phyloP scores from a whole-genome alignment of 495 filamentous ascomycete species.

The Annulohypoxylon maeteangense region DNA sequence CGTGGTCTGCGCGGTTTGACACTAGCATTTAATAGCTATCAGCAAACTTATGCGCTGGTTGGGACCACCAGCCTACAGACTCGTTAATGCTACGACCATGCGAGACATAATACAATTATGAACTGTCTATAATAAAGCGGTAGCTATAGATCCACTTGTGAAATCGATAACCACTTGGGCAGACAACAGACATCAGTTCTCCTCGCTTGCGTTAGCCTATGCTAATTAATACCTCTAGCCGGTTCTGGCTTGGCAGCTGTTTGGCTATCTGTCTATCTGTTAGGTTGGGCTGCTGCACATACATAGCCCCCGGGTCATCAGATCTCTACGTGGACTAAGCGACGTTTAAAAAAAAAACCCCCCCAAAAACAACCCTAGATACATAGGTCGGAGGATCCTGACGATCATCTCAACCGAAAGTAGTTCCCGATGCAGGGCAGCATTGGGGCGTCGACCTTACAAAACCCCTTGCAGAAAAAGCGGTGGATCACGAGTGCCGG shows the following conservation, averaged over 20 bases:
- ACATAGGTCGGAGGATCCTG: slow-evolving; percentile 26
- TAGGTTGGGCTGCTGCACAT: slow-evolving; percentile 6
- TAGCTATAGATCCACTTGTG: background rate
- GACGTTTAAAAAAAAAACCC: slow-evolving; percentile 25
- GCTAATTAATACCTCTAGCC: too few species aligned
- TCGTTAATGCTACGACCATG: slow-evolving; percentile 2
- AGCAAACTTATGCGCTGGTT: background rate
- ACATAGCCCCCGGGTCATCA: slow-evolving; percentile 1
- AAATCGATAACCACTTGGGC: background rate
- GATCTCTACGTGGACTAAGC: slow-evolving; percentile 31
- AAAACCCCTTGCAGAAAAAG: slow-evolving; percentile 41
- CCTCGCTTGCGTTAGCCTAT: slow-evolving; percentile 2
- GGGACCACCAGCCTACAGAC: background rate
- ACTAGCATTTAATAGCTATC: background rate
- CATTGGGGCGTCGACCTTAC: slow-evolving; percentile 18
- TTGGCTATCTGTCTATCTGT: too few species aligned
- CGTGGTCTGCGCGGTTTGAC: background rate
- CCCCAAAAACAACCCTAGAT: too few species aligned
- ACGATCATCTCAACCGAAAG: slow-evolving; percentile 39
- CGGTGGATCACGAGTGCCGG: slow-evolving; percentile 37
- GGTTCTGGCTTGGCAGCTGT: background rate
- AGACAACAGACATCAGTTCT: too few species aligned
- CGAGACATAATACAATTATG: background rate
- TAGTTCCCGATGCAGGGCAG: slow-evolving; percentile 37
- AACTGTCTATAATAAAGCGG: slow-evolving; percentile 3